These are phyloP conservation scores for Candida glaebosa DNA, from an alignment of 805 yeast genomes.

Conservation along the genomic window DNA sequence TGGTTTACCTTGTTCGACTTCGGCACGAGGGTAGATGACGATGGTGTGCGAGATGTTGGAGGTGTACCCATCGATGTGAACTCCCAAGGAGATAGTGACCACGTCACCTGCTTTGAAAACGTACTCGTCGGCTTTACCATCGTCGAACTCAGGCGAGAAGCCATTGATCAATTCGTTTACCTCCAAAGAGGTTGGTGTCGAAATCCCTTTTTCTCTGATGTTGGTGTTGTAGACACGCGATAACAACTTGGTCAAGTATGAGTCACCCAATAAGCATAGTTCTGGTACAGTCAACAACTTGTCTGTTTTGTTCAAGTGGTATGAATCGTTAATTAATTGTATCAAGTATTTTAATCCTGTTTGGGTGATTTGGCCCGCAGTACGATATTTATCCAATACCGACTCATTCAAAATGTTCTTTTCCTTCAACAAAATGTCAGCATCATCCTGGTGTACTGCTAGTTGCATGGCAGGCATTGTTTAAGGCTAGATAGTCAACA, in stretches of 20 bases:
- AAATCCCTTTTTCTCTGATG: constrained; percentile 85
- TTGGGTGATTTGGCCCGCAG: constrained; percentile 87
- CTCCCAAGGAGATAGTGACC: constrained; percentile 81
- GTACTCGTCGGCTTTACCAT: constrained; percentile 32
- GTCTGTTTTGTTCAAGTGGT: constrained; percentile 50
- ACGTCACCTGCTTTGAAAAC: constrained; percentile 73
- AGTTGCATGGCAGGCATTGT: constrained; percentile 51
- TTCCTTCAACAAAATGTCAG: constrained; percentile 65
- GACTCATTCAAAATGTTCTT: constrained; percentile 62
- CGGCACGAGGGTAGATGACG: constrained; percentile 73
- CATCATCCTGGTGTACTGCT: constrained; percentile 72
- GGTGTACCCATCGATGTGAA: constrained; percentile 94
- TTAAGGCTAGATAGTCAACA: too few species aligned
- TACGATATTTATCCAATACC: constrained; percentile 76
- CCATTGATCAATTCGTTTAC: constrained; percentile 75
- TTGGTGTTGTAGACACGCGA: constrained; percentile 55
- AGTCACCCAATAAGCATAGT: constrained; percentile 79
- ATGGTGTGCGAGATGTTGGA: constrained; percentile 82
- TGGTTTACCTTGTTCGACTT: constrained; percentile 41
- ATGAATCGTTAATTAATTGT: constrained; percentile 66
- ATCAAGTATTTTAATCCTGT: constrained; percentile 68
- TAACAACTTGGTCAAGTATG: constrained; percentile 60
- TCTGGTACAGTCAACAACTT: constrained; percentile 57
- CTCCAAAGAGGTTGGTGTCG: constrained; percentile 87
- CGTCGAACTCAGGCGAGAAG: constrained; percentile 83